Base-by-base conservation (phyloP, 768 basidiomycete species). In the Lyophyllum shimeji region DNA sequence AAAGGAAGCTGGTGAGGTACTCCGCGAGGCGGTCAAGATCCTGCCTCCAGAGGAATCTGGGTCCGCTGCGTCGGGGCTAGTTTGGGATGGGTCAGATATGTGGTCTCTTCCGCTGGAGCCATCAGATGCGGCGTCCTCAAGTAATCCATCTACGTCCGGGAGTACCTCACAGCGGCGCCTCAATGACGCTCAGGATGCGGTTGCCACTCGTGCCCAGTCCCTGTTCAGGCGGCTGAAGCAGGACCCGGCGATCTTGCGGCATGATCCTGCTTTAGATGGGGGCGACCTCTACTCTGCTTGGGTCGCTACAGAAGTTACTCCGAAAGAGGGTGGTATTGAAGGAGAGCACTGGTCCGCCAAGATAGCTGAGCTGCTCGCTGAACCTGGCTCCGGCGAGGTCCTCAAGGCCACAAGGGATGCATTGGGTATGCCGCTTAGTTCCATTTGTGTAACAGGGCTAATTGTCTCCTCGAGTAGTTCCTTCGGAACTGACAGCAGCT, bases 1-100 rank as follows among this genome's bases (percentile, higher is more conserved):
- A 63, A 87, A 84, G 63, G 91, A 92, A 64, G 89, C 90, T 7
- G 82, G 90, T 54, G 93, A 90, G 59, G 86, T 88, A 15, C 74
- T 95, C 9, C 85, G 81, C 50, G 95, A 98, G 48, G 93, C 92
- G 11, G 93, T 98, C 63, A 95, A 95, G 69, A 89, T 97, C 49
- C 78, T 98, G 13, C 95, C 95, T 0, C 95, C 95, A 1, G 86
- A 89, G 34, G 80, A 80, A 43, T 56, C 44, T 25, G 56, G 66
- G 21, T 61, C 58, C 27, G 65, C 64, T 29, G 55, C 51, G 17
- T 66, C 71, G 2, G 82, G 80, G 3, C 65, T 86, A 24, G 61
- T 83, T 42, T 95, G 93, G 93, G 94, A 95, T 67, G 94, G 93
- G 0, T 74, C 85, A 29, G 93, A 95, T 69, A 81, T 94, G 67